Conservation (phyloP, 352 stramenopile genomes). For the Pythium periplocum region DNA sequence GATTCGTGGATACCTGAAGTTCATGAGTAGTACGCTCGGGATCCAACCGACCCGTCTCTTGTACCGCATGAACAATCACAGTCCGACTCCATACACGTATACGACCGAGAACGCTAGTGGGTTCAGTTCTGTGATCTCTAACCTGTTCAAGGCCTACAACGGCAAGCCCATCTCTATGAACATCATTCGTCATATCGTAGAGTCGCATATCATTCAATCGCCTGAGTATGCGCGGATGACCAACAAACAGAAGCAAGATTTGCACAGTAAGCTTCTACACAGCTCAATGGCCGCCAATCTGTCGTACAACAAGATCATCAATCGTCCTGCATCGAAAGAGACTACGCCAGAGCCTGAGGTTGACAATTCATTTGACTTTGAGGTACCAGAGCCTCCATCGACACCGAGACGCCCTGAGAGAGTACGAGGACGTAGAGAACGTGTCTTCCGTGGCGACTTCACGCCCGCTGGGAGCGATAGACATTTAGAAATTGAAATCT, state of each 20-base stretch:
- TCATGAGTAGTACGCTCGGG: conserved; percentile 16
- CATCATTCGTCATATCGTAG: conserved; percentile 18
- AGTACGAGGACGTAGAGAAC: conserved; percentile 8
- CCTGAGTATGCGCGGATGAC: conserved; percentile 10
- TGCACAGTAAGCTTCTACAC: conserved; percentile 13
- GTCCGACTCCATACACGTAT: conserved; percentile 15
- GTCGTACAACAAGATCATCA: conserved; percentile 16
- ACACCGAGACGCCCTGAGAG: conserved; percentile 1
- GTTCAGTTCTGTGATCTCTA: conserved; percentile 16
- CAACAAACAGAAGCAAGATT: conserved; percentile 12
- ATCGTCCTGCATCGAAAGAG: conserved; percentile 6
- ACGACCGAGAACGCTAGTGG: conserved; percentile 13
- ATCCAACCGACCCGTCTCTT: conserved; percentile 8
- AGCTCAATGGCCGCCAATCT: conserved; percentile 11
- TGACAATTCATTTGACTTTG: too few species aligned
- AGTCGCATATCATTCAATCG: conserved; percentile 17
- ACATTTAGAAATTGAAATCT: conserved; percentile 14
- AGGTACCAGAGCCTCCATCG: conserved; percentile 2
- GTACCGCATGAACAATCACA: conserved; percentile 14
- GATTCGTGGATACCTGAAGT: conserved; percentile 11
- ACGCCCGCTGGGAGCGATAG: conserved; percentile 12
- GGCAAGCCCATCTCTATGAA: conserved; percentile 20
- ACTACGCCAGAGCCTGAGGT: conserved; percentile 1
- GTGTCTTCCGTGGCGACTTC: conserved; percentile 16
- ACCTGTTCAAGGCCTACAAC: conserved; percentile 15